phyloP scores from a whole-genome alignment of 1,284 basidiomycete genomes.

The Meira miltonrushii region DNA sequence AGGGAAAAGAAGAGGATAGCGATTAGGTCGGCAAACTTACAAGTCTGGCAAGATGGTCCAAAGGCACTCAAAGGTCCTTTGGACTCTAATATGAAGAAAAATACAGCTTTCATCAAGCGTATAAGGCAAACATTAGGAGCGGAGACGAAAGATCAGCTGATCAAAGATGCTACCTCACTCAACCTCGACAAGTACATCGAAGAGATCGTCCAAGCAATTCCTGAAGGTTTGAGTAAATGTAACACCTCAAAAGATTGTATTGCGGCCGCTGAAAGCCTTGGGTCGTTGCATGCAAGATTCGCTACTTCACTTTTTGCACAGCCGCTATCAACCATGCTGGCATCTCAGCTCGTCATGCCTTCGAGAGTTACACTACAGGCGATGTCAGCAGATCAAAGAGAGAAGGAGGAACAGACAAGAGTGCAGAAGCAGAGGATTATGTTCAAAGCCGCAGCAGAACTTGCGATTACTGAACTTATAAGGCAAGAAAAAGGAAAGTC shows the following conservation, averaged over 20 bases:
- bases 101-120: slow-evolving; percentile 47
- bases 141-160: slow-evolving; percentile 53
- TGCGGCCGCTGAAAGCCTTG: slow-evolving; percentile 87
- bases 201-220: slow-evolving; percentile 78
- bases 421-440: slow-evolving; percentile 76
- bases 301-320: slow-evolving; percentile 68
- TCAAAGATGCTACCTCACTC: slow-evolving; percentile 75
- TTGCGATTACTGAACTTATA: slow-evolving; percentile 70
- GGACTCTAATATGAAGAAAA: slow-evolving; percentile 49
- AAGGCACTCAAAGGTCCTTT: slow-evolving; percentile 17
- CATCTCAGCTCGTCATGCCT: slow-evolving; percentile 59
- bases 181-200: slow-evolving; percentile 93
- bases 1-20: slow-evolving; percentile 30
- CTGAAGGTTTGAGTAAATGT: slow-evolving; percentile 79
- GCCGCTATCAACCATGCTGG: slow-evolving; percentile 64
- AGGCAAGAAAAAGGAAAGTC: slow-evolving; percentile 11
- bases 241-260: slow-evolving; percentile 84
- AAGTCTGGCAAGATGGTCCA: slow-evolving; percentile 30
- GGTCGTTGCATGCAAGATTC: slow-evolving; percentile 81
- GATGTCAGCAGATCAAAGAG: slow-evolving; percentile 71
- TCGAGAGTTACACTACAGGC: slow-evolving; percentile 58
- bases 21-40: slow-evolving; percentile 27
- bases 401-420: slow-evolving; percentile 82
- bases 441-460: slow-evolving; percentile 78
- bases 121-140: slow-evolving; percentile 36